Evolutionary conservation across 1,139 yeast genomes (phyloP), one percentile per base, ranked within the genome.

Genomic region (Sugiyamaella neomexicana): DNA sequence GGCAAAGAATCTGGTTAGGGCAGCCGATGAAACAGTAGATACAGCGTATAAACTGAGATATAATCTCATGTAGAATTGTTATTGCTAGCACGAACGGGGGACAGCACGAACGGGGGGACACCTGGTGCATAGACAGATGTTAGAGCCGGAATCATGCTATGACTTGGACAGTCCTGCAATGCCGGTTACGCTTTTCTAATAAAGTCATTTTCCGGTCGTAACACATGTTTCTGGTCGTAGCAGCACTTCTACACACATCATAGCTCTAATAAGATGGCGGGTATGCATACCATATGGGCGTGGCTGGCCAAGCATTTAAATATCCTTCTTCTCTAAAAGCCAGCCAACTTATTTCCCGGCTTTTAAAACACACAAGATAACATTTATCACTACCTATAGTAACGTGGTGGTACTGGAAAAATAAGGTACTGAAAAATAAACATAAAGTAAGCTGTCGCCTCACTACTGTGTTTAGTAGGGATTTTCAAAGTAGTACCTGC

Each of bases 321-420:
- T 32, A 32, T 44, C 15, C 10, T 8, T 43, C 17, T 34, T 15
- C 23, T 9, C 25, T 34, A n/a, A 6, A 13, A 36, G 34, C 48
- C 48, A 44, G 48, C 40, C 48, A 12, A 36, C 31, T 36, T 16
- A 36, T 45, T 45, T 44, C 29, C 27, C 32, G 17, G 44, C 17
- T n/a, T 12, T 29, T 3, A 29, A 29, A 29, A n/a, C n/a, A n/a
- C 34, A 29, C 34, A 3, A 12, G n/a, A 29, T 9, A 29, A 29
- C n/a, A 12, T 29, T 12, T 29, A 9, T 9, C 34, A 9, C 10
- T 29, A 29, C 7, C 34, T 7, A 29, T 29, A 4, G 34, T 29
- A 29, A 29, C 34, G 34, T 29, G 34, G n/a, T 12, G 3, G 2
- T 29, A 12, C n/a, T 29, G 34, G 25, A 20, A 20, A n/a, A n/a